Evolutionary conservation across 352 stramenopile species (phyloP), one percentile per base, ranked within the genome.

Genomic region (Pythium apleroticum): DNA sequence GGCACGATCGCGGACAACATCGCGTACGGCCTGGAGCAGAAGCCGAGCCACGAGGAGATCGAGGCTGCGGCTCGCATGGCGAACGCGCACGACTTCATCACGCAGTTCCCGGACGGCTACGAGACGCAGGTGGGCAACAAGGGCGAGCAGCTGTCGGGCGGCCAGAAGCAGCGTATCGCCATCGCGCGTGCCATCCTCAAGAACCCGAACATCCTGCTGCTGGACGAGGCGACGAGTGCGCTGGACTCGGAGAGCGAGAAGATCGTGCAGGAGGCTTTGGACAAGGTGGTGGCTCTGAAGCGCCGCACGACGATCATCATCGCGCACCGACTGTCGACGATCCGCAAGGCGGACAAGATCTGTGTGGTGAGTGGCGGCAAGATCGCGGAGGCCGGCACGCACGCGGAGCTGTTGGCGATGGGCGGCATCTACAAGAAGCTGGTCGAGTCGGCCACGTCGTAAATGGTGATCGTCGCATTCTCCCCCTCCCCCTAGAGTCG

Each of bases 71-170:
- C 59, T 3, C 10, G n/a, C 4, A 57, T 65, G 59, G 59, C 59
- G 4, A 65, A 65, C 49, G 49, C 62, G 50, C 41, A 71, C 64
- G 59, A 65, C 49, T 65, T 27, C 49, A 97, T 97, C 50, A 71
- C 72, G 35, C 56, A 71, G 22, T 86, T 97, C 39, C 88, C 90
- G 1, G 76, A 96, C 37, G 78, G 81, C 22, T 96, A 93, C 69
- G 75, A 57, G 43, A 65, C 59, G 1, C 59, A 65, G 35, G 59
- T 76, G 3, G 69, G 69, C 24, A 56, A 45, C 22, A 71, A 67
- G 35, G 69, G 69, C 24, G 60, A 66, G 22, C 74, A 65, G 33
- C 56, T 75, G 3, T 67, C 48, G 1, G 41, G 41, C 6, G 69
- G 69, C 14, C 69, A 76, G 55, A 75, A 76, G 58, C 61, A 70